Conservation (phyloP, 306 rosid genomes). For the Cucurbita ficifolia region DNA sequence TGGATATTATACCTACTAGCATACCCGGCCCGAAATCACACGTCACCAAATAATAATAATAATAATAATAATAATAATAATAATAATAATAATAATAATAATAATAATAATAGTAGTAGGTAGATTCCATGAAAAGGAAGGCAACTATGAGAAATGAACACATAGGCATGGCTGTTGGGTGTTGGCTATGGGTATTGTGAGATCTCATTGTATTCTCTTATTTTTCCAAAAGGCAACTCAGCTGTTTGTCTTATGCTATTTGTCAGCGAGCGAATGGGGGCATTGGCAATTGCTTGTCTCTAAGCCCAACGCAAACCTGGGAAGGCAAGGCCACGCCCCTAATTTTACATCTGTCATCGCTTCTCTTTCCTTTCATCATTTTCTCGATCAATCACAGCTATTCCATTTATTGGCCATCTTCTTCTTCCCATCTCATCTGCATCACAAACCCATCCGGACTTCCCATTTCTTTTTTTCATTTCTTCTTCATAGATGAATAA, state of each 20-base stretch:
- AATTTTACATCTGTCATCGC: not conserved
- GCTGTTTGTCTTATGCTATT: slow-evolving; percentile 1
- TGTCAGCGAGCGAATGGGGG: not conserved
- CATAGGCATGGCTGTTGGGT: not conserved
- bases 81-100: too few relatives aligned
- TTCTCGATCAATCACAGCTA: not conserved
- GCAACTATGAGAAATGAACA: too few relatives aligned
- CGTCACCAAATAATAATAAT: too few relatives aligned
- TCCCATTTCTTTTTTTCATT: not conserved
- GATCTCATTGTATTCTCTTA: not conserved
- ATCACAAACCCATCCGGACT: not conserved
- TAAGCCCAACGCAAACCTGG: not conserved
- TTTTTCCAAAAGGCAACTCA: not conserved
- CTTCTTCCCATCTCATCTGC: not conserved
- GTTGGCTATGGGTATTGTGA: not conserved
- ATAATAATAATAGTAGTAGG: too few relatives aligned
- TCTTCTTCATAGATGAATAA: not conserved
- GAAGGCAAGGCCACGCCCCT: not conserved
- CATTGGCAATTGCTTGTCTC: not conserved
- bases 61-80: too few relatives aligned
- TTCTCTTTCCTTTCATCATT: not conserved
- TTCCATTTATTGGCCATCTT: not conserved
- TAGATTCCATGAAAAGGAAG: too few relatives aligned
- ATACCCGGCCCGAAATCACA: too few relatives aligned
- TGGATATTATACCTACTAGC: too few relatives aligned